Evolutionary conservation across 2,329 filamentous ascomycete species (phyloP), one percentile per base, ranked within the genome.

Genomic region (Penicillium sp.): DNA sequence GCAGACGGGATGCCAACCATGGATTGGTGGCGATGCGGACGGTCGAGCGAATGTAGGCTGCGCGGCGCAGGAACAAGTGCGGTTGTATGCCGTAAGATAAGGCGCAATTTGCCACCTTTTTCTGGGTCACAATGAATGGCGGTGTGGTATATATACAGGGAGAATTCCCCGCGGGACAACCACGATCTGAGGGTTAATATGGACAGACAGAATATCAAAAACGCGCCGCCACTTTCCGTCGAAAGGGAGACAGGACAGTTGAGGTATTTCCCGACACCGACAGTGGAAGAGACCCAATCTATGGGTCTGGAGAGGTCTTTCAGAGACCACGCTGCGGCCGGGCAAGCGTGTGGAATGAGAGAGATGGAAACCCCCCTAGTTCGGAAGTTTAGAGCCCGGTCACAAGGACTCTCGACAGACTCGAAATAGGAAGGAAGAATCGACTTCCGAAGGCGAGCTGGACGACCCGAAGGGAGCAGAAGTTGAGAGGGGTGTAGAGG

Each of bases 291-390:
- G 38, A 39, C 55, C 59, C 57, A 59, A 53, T 60, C 58, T 53
- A 56, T 58, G 47, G 45, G 52, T 42, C 15, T 28, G 43, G 24
- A 23, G 47, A 42, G 51, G 56, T 55, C 54, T 46, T 52, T 64
- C 58, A 61, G 49, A 52, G 59, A 61, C 57, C 56, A 59, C 56
- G 64, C 67, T 70, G 67, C 66, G 62, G 58, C 66, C 67, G 62
- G 67, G 62, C 65, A 67, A 58, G 57, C 56, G 64, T 59, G 53
- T 51, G 49, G 56, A 54, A 46, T 53, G 42, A 54, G 54, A 57
- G 43, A 43, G 57, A 48, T 57, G 47, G 43, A 57, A 54, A 54
- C 47, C 49, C 49, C 54, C 47, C 21, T 49, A 46, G 49, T 34
- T 57, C 44, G 44, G 33, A 34, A 21, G 23, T 42, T 18, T 39